Base-by-base conservation (phyloP, 257 asterid species). In the Jacaranda copaia region DNA sequence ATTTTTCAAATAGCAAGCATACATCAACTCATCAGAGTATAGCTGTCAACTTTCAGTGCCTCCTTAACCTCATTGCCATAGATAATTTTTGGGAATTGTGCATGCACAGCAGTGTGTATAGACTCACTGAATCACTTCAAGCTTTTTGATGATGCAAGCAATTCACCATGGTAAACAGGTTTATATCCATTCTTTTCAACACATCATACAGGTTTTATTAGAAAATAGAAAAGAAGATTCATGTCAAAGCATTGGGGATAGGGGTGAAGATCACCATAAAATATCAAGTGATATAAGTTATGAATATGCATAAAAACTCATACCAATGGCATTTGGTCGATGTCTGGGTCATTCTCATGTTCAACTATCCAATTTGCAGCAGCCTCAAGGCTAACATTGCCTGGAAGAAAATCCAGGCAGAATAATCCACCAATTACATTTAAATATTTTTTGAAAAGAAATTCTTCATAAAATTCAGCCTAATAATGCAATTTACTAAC, bases 281-380 rank as follows among this genome's bases (percentile, higher is more conserved):
- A 36, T 36, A 53, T 36, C 42, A 66, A 56, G 52, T 58, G 25
- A 73, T 73, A 49, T 74, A 12, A 46, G 45, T 40, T 57, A 43
- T 35, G 57, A 53, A 49, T 13, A 25, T 8, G 70, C 42, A 72
- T 9, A 55, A 25, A 56, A 75, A 63, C 32, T 77, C 88, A 25
- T 93, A 90, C 99, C 97, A 88, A 56, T 66, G 92, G 98, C 91
- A 91, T 84, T 81, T 88, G 89, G 70, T 96, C 98, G 74, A 96
- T 88, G 75, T 95, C 94, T 14, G 92, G 81, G 79, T 96, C 97
- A 81, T 88, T 90, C 83, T 93, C 98, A 83, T 96, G 97, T 77
- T 96, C 97, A 72, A 91, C 96, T 36, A 87, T 83, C 99, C 99
- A 96, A 86, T 88, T 91, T 78, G 81, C 96, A 35, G 98, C 97